Percentiles rank a stretch among this genome's conserved stretches.
Evolutionary conservation across 768 basidiomycete genomes (phyloP).

Genomic region (Xerocomus potaroensis): DNA sequence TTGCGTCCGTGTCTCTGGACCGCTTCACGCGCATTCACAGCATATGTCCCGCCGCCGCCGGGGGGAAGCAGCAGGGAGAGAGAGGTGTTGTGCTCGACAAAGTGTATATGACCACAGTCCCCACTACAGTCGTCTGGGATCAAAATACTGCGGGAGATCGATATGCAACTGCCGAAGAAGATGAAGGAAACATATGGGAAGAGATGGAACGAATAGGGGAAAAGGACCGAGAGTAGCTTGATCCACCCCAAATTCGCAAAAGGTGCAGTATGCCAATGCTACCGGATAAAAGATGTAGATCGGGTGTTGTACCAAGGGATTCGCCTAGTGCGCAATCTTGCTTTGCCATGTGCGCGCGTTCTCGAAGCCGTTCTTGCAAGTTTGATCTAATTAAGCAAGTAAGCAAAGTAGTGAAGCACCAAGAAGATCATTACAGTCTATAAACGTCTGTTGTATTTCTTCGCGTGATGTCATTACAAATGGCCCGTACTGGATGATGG

Average conservation of each 20-base stretch:
- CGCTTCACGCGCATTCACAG: slow-evolving; percentile 70
- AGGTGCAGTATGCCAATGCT: background rate
- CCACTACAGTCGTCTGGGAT: slow-evolving; percentile 67
- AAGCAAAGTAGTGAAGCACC: background rate
- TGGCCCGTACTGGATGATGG: slow-evolving; percentile 82
- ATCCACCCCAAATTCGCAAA: background rate
- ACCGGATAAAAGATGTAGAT: background rate
- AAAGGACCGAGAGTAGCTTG: slow-evolving; percentile 27
- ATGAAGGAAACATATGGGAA: slow-evolving; percentile 67
- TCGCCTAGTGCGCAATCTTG: slow-evolving; percentile 50
- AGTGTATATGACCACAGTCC: slow-evolving; percentile 55
- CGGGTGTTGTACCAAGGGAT: background rate
- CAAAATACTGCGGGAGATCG: slow-evolving; percentile 24
- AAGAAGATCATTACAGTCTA: slow-evolving; percentile 59
- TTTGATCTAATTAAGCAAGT: slow-evolving; percentile 48
- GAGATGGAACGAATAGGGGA: slow-evolving; percentile 53
- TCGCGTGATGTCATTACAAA: slow-evolving; percentile 81
- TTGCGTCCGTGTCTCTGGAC: slow-evolving; percentile 65
- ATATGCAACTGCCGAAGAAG: slow-evolving; percentile 22
- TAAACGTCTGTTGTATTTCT: slow-evolving; percentile 78
- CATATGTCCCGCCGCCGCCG: slow-evolving; percentile 46
- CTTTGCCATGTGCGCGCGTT: slow-evolving; percentile 85
- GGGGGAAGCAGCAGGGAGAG: slow-evolving; percentile 47
- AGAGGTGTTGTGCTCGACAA: slow-evolving; percentile 64
- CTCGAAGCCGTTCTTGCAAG: slow-evolving; percentile 85